A percentile compares a stretch with the other conserved stretches of the same genome.
phyloP scores from a whole-genome alignment of 2,329 filamentous ascomycete genomes.

The Sphaerulina vaccinii region DNA sequence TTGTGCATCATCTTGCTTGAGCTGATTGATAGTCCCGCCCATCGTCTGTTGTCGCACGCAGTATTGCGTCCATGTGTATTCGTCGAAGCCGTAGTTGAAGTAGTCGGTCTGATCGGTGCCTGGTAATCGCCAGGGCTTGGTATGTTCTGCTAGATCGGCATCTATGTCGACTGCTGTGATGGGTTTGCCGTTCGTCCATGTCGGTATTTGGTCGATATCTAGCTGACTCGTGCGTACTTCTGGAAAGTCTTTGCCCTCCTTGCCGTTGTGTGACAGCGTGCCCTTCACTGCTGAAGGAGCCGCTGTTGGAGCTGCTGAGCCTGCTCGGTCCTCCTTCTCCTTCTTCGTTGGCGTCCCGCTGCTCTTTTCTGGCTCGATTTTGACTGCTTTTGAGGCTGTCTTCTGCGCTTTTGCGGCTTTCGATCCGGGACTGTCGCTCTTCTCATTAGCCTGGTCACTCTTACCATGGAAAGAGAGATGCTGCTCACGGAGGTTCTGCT shows the following conservation, averaged over 20 bases:
- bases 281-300: slow-evolving; percentile 35
- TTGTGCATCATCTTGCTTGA: slow-evolving; percentile 68
- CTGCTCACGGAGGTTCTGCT: slow-evolving; percentile 28
- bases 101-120: slow-evolving; percentile 95
- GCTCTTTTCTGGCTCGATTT: slow-evolving; percentile 16
- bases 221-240: slow-evolving; percentile 73
- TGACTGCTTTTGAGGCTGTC: slow-evolving; percentile 16
- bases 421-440: slow-evolving; percentile 15
- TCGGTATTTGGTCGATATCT: slow-evolving; percentile 78
- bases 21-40: slow-evolving; percentile 72
- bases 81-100: slow-evolving; percentile 98
- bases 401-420: slow-evolving; percentile 24
- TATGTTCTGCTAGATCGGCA: slow-evolving; percentile 60
- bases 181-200: slow-evolving; percentile 73
- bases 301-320: slow-evolving; percentile 18
- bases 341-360: slow-evolving; percentile 21
- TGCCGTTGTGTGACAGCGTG: slow-evolving; percentile 47
- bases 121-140: slow-evolving; percentile 93
- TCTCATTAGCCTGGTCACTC: background rate
- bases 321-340: slow-evolving; percentile 19
- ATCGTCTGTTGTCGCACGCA: slow-evolving; percentile 82
- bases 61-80: slow-evolving; percentile 96
- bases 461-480: background rate
- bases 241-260: slow-evolving; percentile 61
- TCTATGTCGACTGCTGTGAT: slow-evolving; percentile 58